Conservation (phyloP, 1,139 yeast genomes). For the Taphrina pruni region DNA sequence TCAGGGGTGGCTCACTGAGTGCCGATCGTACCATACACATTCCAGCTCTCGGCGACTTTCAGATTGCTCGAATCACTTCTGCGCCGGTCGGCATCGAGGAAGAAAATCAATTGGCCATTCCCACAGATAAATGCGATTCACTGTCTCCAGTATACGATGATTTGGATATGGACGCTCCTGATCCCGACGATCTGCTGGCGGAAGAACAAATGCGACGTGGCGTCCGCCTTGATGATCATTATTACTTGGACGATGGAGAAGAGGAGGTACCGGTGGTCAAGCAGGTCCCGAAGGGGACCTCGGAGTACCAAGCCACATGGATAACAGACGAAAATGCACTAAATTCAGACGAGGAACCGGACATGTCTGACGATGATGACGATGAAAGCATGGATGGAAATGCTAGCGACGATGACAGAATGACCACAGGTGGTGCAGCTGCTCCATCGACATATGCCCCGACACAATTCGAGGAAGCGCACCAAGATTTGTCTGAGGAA, state of each 20-base stretch:
- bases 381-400: conserved; percentile 53
- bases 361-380: conserved; percentile 51
- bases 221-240: conserved; percentile 74
- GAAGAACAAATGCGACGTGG: conserved; percentile 55
- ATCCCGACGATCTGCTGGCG: conserved; percentile 55
- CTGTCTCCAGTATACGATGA: conserved; percentile 57
- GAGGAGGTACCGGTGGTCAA: conserved; percentile 51
- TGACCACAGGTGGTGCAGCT: conserved; percentile 49
- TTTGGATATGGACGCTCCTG: conserved; percentile 58
- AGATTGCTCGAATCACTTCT: conserved; percentile 68
- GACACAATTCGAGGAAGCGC: conserved; percentile 65
- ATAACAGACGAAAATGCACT: conserved; percentile 64
- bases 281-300: conserved; percentile 82
- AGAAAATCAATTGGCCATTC: conserved; percentile 50
- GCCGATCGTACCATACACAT: conserved; percentile 79
- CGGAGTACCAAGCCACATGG: conserved; percentile 96
- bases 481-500: conserved; percentile 75
- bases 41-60: conserved; percentile 90
- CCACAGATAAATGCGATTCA: conserved; percentile 66
- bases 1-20: conserved; percentile 84
- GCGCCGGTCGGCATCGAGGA: conserved; percentile 46
- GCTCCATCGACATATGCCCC: conserved; percentile 51
- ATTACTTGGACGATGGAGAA: conserved; percentile 60
- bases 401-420: conserved; percentile 48
- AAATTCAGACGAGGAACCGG: conserved; percentile 58